Conservation (phyloP, 805 yeast species). For the Saturnispora sanitii region DNA sequence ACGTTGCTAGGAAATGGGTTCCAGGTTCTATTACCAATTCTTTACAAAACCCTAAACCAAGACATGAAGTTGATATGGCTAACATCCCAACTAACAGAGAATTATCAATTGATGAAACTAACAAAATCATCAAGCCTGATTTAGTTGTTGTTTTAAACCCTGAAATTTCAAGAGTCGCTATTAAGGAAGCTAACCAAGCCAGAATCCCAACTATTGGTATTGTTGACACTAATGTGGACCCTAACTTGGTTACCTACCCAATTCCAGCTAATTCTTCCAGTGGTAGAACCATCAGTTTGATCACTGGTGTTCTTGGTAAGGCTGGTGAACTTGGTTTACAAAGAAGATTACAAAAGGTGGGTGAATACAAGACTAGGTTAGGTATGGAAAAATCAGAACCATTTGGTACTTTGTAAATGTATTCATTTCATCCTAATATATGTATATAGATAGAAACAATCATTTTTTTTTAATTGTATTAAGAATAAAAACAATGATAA, state of each 20-base stretch:
- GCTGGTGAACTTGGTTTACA: slow-evolving; percentile 76
- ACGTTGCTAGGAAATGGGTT: slow-evolving; percentile 79
- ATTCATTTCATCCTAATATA: not conserved
- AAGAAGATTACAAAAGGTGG: slow-evolving; percentile 38
- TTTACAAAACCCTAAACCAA: slow-evolving; percentile 44
- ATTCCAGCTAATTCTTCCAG: slow-evolving; percentile 96
- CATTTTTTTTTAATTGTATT: not conserved
- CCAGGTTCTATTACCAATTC: slow-evolving; percentile 93
- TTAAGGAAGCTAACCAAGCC: slow-evolving; percentile 70
- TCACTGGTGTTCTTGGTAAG: slow-evolving; percentile 72
- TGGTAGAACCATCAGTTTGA: slow-evolving; percentile 64
- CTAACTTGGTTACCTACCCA: slow-evolving; percentile 82
- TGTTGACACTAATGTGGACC: slow-evolving; percentile 90
- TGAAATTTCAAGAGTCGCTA: slow-evolving; percentile 68
- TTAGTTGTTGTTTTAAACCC: slow-evolving; percentile 81
- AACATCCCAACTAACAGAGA: slow-evolving; percentile 57
- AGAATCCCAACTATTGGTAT: slow-evolving; percentile 91
- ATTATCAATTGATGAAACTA: slow-evolving; percentile 40
- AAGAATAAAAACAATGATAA: not conserved
- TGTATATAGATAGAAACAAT: not conserved
- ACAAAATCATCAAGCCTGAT: slow-evolving; percentile 71
- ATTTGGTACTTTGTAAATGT: slow-evolving; percentile 9
- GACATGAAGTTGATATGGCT: slow-evolving; percentile 67
- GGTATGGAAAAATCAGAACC: slow-evolving; percentile 21
- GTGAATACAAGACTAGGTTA: slow-evolving; percentile 24